These are phyloP conservation scores for Glycyrrhiza uralensis DNA, from an alignment of 306 rosid genomes.

Conservation along the genomic window DNA sequence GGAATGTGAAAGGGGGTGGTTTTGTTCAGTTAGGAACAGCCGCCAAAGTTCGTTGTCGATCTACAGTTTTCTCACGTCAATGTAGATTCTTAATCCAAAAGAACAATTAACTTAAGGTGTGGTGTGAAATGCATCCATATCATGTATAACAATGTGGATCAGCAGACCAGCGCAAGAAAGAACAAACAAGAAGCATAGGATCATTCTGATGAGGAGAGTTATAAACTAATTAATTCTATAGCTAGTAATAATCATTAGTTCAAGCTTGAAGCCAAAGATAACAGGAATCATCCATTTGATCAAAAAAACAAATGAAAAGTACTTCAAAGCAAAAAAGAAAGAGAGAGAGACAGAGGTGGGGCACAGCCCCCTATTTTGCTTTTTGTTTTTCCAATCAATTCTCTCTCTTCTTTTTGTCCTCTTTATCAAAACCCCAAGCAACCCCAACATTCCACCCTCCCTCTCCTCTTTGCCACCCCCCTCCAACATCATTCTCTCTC, in stretches of 20 bases:
- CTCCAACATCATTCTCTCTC: constrained; percentile 20
- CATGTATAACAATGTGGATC: constrained; percentile 44
- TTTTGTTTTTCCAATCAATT: constrained; percentile 23
- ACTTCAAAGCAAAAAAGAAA: constrained; percentile 24
- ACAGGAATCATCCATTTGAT: constrained; percentile 42
- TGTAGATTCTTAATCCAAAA: constrained; percentile 31
- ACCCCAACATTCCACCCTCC: constrained; percentile 48
- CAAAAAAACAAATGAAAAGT: constrained; percentile 53
- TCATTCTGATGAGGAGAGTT: constrained; percentile 24
- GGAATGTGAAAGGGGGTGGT: constrained; percentile 50
- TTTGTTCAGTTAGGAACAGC: constrained; percentile 42
- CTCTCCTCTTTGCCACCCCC: constrained; percentile 17
- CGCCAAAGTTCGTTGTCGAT: constrained; percentile 63
- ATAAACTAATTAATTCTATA: too few relatives aligned
- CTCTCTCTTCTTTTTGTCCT: constrained; percentile 53
- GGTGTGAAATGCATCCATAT: constrained; percentile 20
- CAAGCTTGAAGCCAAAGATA: constrained; percentile 53
- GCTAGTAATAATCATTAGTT: neutral
- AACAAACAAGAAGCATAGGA: constrained; percentile 83
- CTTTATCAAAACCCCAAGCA: constrained; percentile 81
- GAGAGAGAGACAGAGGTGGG: constrained; percentile 20
- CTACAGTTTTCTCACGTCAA: constrained; percentile 38
- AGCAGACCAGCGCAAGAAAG: constrained; percentile 48
- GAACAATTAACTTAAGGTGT: too few relatives aligned
- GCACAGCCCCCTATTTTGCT: constrained; percentile 16